These are phyloP conservation scores for Podila epicladia DNA, from an alignment of 192 early-diverging fungal species.

Conservation along the genomic window DNA sequence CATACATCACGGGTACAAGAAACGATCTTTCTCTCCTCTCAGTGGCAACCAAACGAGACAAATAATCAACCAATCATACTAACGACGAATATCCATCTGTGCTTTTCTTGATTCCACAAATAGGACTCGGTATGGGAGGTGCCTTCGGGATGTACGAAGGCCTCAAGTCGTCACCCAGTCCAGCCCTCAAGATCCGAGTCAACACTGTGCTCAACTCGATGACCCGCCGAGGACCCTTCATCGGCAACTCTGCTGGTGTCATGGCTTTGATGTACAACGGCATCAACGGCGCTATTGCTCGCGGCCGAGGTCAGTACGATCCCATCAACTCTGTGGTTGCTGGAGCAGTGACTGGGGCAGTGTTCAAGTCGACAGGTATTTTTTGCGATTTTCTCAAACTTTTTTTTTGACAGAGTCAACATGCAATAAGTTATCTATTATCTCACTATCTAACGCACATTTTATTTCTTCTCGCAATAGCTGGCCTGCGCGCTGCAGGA, in stretches of 20 bases:
- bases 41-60: not conserved
- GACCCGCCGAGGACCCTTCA: constrained; percentile 83
- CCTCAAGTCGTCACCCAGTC: constrained; percentile 60
- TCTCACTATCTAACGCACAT: too few species aligned
- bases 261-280: constrained; percentile 85
- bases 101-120: not conserved
- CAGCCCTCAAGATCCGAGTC: constrained; percentile 80
- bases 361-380: constrained; percentile 78
- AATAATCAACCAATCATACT: too few species aligned
- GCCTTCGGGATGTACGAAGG: constrained; percentile 82
- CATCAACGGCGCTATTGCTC: constrained; percentile 73
- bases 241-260: constrained; percentile 84
- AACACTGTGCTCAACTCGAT: constrained; percentile 86
- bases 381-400: not conserved
- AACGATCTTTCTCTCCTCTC: not conserved
- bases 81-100: too few species aligned
- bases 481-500: constrained; percentile 67
- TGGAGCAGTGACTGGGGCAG: constrained; percentile 76
- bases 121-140: constrained; percentile 72
- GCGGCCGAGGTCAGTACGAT: constrained; percentile 69
- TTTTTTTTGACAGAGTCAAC: not conserved
- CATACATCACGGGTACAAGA: constrained; percentile 72
- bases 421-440: too few species aligned
- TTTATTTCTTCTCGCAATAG: constrained; percentile 20
- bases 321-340: constrained; percentile 75